phyloP scores from a whole-genome alignment of 495 filamentous ascomycete genomes.

The Geoglossum glabrum region DNA sequence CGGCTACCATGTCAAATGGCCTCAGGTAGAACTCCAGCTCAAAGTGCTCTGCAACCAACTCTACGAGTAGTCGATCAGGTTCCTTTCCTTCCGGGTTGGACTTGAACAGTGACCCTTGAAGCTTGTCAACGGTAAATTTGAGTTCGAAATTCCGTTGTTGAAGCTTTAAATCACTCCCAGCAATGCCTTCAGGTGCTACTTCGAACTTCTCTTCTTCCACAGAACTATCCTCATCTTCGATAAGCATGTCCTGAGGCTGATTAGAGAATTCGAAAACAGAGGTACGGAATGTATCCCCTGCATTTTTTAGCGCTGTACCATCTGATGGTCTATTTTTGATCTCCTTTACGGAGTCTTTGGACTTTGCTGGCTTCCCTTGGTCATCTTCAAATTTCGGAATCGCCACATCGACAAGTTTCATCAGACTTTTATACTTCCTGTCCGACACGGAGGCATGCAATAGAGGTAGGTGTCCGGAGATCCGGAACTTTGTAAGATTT shows the following conservation, averaged over 20 bases:
- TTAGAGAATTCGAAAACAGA: conserved; percentile 35
- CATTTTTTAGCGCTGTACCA: neutral
- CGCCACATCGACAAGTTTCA: conserved; percentile 90
- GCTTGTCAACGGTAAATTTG: conserved; percentile 80
- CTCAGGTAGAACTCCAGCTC: conserved; percentile 68
- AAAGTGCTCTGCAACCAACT: conserved; percentile 81
- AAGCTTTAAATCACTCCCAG: conserved; percentile 41
- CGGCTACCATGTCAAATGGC: conserved; percentile 78
- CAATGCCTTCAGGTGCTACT: conserved; percentile 36
- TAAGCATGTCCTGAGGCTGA: conserved; percentile 52
- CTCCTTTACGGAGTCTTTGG: neutral
- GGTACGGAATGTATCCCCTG: neutral
- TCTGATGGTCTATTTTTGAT: conserved; percentile 2
- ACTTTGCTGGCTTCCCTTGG: conserved; percentile 7
- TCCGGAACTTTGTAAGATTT: conserved; percentile 76
- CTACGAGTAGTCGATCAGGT: conserved; percentile 66
- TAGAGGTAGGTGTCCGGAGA: conserved; percentile 81
- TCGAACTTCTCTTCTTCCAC: conserved; percentile 40
- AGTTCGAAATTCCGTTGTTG: conserved; percentile 85
- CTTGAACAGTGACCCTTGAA: conserved; percentile 78
- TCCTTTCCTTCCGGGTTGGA: conserved; percentile 62
- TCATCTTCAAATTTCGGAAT: conserved; percentile 62
- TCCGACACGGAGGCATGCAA: conserved; percentile 84
- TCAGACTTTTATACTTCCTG: conserved; percentile 84
- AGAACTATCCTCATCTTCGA: conserved; percentile 57